phyloP scores from a whole-genome alignment of 139 green algal species.

The Yamagishiella unicocca region DNA sequence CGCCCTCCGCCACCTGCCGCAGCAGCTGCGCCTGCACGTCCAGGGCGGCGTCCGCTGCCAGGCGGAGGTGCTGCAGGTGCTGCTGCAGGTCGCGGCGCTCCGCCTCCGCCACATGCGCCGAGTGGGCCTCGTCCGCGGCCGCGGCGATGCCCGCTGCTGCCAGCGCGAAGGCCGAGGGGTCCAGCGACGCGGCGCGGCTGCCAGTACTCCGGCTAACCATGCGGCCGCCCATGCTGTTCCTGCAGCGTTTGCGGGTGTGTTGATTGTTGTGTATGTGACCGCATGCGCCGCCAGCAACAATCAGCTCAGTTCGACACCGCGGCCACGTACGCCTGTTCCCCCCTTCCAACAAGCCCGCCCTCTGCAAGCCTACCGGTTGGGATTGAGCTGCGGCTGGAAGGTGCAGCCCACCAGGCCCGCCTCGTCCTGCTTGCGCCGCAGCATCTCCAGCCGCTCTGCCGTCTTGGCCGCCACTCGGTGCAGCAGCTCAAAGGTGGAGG shows the following conservation, averaged over 20 bases:
- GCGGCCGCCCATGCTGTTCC: not conserved
- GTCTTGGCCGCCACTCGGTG: slow-evolving; percentile 47
- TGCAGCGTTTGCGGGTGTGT: too few species aligned
- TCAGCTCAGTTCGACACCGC: too few species aligned
- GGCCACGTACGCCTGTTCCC: too few species aligned
- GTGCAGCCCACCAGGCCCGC: slow-evolving; percentile 67
- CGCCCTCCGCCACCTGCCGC: not conserved
- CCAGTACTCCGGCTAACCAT: not conserved
- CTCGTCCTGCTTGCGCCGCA: slow-evolving; percentile 64
- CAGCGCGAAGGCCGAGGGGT: not conserved
- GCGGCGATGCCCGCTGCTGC: slow-evolving; percentile 30
- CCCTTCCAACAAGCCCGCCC: too few species aligned
- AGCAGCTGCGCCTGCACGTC: slow-evolving; percentile 30
- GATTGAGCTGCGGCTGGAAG: slow-evolving; percentile 78
- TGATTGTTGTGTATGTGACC: too few species aligned
- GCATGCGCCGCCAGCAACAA: too few species aligned
- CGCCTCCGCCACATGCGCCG: not conserved
- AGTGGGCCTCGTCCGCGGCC: not conserved
- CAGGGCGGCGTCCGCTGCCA: not conserved
- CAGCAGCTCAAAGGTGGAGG: slow-evolving; percentile 50
- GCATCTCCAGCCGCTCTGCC: slow-evolving; percentile 59
- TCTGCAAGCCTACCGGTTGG: slow-evolving; percentile 17
- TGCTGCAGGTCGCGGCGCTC: slow-evolving; percentile 11
- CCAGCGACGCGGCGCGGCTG: not conserved
- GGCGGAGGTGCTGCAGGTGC: slow-evolving; percentile 11